Evolutionary conservation across 1,284 basidiomycete species (phyloP), one percentile per base, ranked within the genome.

Genomic region (Ustilago bromivora): DNA sequence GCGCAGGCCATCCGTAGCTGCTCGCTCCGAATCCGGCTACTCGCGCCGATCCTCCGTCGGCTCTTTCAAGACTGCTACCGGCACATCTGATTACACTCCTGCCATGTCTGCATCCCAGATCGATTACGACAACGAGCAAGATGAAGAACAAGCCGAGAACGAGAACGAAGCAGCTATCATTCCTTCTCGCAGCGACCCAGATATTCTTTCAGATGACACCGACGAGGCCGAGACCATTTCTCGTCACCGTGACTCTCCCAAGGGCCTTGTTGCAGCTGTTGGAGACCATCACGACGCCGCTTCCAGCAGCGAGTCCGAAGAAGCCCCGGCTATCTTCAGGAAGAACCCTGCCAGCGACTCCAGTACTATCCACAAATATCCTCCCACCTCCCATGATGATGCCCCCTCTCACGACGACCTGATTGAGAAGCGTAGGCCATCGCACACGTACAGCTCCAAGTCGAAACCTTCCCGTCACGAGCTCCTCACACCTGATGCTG

Each of bases 311-410:
- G 61, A 54, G 4, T 77, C 75, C n/a, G 61, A 61, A 19, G 64
- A 53, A n/a, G 61, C 71, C 6, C 62, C 64, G 28, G 66, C 62
- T 15, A 52, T 70, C 51, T 77, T 77, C 61, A 60, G 66, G 53
- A 51, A 51, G 12, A 56, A 64, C 10, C 41, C 57, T 6, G 55
- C 61, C 17, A 61, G 58, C 54, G 71, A 78, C 13, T 63, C 64
- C 15, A 69, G 69, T 40, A 73, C 71, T 13, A 23, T 74, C 52
- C 64, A 74, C 35, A 74, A 70, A 28, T 74, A 68, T 6, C 76
- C 76, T 31, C 71, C 68, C 35, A 77, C 75, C 13, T 77, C 75
- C 34, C 75, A 71, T 4, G 75, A 77, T 32, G 75, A 77, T 32
- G 66, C 57, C 2, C 36, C 61, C 19, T 60, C 59, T 10, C 38